A percentile compares a stretch with the other conserved stretches of the same genome.
Conservation (phyloP, 495 filamentous ascomycete genomes). For the Bacidia gigantensis region DNA sequence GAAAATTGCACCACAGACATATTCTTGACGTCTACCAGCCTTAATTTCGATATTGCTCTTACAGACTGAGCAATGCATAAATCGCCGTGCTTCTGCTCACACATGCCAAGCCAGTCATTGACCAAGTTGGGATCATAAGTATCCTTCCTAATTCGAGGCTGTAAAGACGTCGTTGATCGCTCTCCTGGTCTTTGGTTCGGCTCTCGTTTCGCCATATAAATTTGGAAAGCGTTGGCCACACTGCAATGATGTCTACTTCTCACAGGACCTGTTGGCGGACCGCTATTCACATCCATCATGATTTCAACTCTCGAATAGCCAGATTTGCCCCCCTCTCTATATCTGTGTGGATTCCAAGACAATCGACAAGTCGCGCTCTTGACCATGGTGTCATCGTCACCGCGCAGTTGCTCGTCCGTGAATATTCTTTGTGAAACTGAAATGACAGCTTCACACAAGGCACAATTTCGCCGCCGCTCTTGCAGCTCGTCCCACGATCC, state of each 20-base stretch:
- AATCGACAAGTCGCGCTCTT: background rate
- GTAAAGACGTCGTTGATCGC: background rate
- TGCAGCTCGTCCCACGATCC: background rate
- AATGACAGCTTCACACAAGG: background rate
- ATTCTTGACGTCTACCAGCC: background rate
- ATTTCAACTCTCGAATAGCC: background rate
- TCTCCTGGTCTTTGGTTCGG: background rate
- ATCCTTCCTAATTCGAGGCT: background rate
- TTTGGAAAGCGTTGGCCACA: background rate
- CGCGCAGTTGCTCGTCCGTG: background rate
- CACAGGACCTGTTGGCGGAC: background rate
- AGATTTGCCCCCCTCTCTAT: background rate
- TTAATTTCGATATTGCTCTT: background rate
- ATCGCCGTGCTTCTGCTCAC: background rate
- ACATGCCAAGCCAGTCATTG: background rate
- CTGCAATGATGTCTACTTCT: background rate
- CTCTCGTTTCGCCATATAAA: background rate
- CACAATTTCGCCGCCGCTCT: background rate
- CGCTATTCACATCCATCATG: background rate
- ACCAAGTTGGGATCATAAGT: background rate
- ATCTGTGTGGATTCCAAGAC: background rate
- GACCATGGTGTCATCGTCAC: background rate
- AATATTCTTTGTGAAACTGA: background rate
- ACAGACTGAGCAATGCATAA: background rate
- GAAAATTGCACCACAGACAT: background rate